A percentile compares a stretch with the other conserved stretches of the same genome.
Evolutionary conservation across 1,284 basidiomycete genomes (phyloP).

Genomic region (Paramarasmius palmivorus): DNA sequence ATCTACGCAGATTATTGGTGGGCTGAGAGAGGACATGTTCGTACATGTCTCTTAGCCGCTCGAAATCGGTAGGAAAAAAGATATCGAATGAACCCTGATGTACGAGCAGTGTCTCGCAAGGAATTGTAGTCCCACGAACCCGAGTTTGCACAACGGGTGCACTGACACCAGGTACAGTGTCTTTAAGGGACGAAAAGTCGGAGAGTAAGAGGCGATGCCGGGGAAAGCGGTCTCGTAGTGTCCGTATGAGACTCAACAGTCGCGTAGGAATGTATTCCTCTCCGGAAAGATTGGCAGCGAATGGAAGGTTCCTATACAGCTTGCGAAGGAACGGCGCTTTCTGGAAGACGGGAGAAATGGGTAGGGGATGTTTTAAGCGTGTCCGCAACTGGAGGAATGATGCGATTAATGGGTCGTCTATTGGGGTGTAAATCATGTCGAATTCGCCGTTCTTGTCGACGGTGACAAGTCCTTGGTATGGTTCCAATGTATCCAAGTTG

Average conservation of each 20-base stretch:
- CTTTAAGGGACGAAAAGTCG: conserved; percentile 89
- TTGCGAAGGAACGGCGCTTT: conserved; percentile 55
- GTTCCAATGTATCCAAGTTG: conserved; percentile 73
- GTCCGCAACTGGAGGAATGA: conserved; percentile 71
- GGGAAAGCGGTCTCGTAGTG: conserved; percentile 86
- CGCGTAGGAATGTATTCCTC: conserved; percentile 95
- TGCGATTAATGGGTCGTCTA: conserved; percentile 83
- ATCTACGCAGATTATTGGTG: conserved; percentile 38
- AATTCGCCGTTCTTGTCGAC: conserved; percentile 88
- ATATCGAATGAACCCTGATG: conserved; percentile 98
- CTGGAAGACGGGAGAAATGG: conserved; percentile 61
- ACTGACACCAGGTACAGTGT: conserved; percentile 82
- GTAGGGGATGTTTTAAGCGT: conserved; percentile 52
- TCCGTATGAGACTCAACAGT: conserved; percentile 82
- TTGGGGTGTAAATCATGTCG: conserved; percentile 79
- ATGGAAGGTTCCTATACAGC: conserved; percentile 73
- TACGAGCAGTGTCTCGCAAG: conserved; percentile 90
- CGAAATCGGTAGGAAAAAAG: conserved; percentile 97
- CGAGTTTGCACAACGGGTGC: conserved; percentile 98
- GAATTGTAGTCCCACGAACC: conserved; percentile 81
- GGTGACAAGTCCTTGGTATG: conserved; percentile 84
- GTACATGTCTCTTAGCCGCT: conserved; percentile 84
- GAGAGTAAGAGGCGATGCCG: conserved; percentile 89
- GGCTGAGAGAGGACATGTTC: conserved; percentile 75
- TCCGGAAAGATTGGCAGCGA: conserved; percentile 88